Evolutionary conservation across 1,284 basidiomycete genomes (phyloP).

Genomic region (Nidula niveotomentosa): DNA sequence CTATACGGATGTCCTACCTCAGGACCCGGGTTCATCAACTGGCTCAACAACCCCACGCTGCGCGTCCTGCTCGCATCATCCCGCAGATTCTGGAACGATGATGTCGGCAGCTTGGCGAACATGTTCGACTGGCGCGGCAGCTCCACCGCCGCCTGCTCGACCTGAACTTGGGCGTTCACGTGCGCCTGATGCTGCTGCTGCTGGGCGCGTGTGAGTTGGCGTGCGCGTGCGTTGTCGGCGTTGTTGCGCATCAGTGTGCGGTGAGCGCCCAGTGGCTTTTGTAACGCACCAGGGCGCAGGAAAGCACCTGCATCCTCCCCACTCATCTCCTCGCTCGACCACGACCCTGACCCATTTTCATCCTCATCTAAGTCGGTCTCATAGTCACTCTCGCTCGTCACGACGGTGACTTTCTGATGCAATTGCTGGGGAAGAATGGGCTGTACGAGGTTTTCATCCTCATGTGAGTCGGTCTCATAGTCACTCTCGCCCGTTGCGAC

Average conservation of each 20-base stretch:
- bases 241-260: constrained; percentile 22
- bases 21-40: constrained; percentile 71
- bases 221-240: constrained; percentile 2
- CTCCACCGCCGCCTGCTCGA: constrained; percentile 40
- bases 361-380: too few relatives aligned
- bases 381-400: constrained; percentile 34
- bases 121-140: constrained; percentile 70
- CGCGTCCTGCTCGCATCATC: constrained; percentile 20
- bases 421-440: constrained; percentile 18
- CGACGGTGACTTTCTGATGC: constrained; percentile 30
- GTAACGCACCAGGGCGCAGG: constrained; percentile 10
- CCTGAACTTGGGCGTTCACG: constrained; percentile 19
- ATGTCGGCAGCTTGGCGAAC: constrained; percentile 75
- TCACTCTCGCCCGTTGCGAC: constrained; percentile 32
- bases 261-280: constrained; percentile 11
- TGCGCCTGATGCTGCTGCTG: constrained; percentile 21
- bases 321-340: too few relatives aligned
- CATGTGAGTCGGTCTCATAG: constrained; percentile 40
- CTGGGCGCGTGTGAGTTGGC: constrained; percentile 16
- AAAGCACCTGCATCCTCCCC: too few relatives aligned
- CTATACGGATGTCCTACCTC: constrained; percentile 55
- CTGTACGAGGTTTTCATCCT: constrained; percentile 32
- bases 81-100: constrained; percentile 58
- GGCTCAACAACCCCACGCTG: constrained; percentile 57
- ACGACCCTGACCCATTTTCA: too few relatives aligned